Base-by-base conservation (phyloP, 1,284 basidiomycete genomes). In the Hymenochaete sp. region DNA sequence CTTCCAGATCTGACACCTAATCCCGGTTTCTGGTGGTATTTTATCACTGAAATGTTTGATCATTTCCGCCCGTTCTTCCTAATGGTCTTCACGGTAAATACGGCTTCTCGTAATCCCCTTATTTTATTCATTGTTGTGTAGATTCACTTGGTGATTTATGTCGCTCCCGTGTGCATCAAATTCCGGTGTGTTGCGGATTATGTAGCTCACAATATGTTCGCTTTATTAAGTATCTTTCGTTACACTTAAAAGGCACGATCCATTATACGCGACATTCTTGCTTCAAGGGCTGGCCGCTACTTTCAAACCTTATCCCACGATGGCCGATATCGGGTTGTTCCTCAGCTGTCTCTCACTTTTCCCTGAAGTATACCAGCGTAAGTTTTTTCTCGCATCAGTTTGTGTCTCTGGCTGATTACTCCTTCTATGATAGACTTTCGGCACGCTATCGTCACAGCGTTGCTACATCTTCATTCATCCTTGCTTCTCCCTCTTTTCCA, bases 21-120 rank as follows among this genome's bases (percentile, higher is more conserved):
- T 57, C 79, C 90, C 6, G 95, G 95, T 2, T 67, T 98, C 29
- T 93, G 90, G 83, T 98, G 96, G 96, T 98, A 98, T 66, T 98
- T 98, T 67, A 97, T 98, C 66, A 97, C 93, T 10, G 93, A 98
- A 62, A 98, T 98, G 84, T 99, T 99, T 56, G 93, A 97, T 59
- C 89, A 98, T 63, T 99, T 98, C 68, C 73, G 93, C 25, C 76
- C 82, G 2, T 98, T 98, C 67, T 99, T 97, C 71, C 68, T 96
- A 14, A 84, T 93, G 70, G 88, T 89, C n/a, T 98, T 98, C 63
- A 91, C 89, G 33, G 89, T 90, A n/a, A 48, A 62, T 11, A 4
- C 26, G 21, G 21, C 13, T 19, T 6, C 19, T 19, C 21, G 22
- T 16, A 9, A 11, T 27, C 6, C 18, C 27, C n/a, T 67, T 57